phyloP scores from a whole-genome alignment of 768 basidiomycete species.

The Rhodotorula kratochvilovae region DNA sequence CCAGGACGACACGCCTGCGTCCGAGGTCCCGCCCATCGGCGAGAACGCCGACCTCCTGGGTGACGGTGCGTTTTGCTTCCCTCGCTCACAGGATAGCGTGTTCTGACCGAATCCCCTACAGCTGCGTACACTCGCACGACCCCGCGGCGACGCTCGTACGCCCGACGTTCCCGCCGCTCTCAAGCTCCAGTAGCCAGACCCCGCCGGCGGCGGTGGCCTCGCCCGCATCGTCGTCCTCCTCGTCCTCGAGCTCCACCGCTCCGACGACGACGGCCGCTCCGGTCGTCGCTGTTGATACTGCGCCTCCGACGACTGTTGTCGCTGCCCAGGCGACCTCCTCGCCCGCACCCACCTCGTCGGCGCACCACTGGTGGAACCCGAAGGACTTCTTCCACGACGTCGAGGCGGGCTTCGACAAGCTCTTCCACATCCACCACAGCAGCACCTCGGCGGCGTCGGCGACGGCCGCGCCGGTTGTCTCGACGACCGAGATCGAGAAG shows the following conservation, averaged over 20 bases:
- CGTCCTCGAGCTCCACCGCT: background rate
- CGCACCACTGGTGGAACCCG: constrained; percentile 5
- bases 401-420: constrained; percentile 8
- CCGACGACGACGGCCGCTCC: background rate
- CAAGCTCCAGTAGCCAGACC: background rate
- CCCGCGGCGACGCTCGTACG: constrained; percentile 8
- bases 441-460: background rate
- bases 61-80: background rate
- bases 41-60: constrained; percentile 18
- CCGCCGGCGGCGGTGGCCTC: background rate
- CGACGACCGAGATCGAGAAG: constrained; percentile 19
- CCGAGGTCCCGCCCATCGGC: constrained; percentile 9
- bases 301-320: background rate
- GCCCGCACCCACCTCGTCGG: background rate
- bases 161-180: background rate
- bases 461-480: background rate
- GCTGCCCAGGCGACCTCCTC: background rate
- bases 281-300: background rate
- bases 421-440: constrained; percentile 3
- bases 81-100: no score
- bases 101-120: background rate
- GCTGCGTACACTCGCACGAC: background rate
- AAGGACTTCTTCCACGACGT: constrained; percentile 2
- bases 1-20: constrained; percentile 24
- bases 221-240: no score